These are phyloP conservation scores for Acanthamoeba culbertsoni DNA, from an alignment of 208 protist genomes.

Conservation along the genomic window DNA sequence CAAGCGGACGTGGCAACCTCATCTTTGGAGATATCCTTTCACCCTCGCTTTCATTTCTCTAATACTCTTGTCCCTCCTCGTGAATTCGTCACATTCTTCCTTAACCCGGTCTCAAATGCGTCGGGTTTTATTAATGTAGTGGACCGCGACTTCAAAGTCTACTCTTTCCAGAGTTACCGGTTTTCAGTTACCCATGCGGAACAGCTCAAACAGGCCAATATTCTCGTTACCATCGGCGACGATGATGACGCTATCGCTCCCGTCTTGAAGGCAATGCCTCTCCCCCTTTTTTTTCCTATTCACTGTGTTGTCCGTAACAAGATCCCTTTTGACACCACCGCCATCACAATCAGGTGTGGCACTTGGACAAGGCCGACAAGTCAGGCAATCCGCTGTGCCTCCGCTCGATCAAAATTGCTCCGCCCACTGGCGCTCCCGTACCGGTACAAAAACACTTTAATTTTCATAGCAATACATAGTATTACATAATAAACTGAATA, in stretches of 20 bases:
- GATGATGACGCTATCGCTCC: conserved; percentile 77
- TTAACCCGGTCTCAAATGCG: conserved; percentile 58
- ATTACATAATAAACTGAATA: too few relatives aligned
- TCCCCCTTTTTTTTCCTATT: conserved; percentile 54
- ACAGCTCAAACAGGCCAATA: conserved; percentile 78
- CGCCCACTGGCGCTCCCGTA: not conserved
- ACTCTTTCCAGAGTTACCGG: conserved; percentile 86
- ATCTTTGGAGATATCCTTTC: conserved; percentile 85
- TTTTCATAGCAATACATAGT: too few relatives aligned
- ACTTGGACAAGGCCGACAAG: conserved; percentile 64
- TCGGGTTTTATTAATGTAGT: conserved; percentile 86
- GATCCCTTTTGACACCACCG: not conserved
- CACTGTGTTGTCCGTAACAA: not conserved
- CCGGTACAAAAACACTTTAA: conserved; percentile 52
- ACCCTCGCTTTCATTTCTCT: not conserved
- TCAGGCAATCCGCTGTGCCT: conserved; percentile 71
- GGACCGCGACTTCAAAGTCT: conserved; percentile 79
- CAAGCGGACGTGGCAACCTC: conserved; percentile 85
- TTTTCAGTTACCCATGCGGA: conserved; percentile 81
- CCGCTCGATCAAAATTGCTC: conserved; percentile 60
- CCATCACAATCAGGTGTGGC: conserved; percentile 57
- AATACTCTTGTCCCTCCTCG: not conserved
- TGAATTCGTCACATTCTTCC: not conserved
- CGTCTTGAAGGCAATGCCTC: conserved; percentile 77
- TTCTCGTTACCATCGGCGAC: conserved; percentile 87